These are phyloP conservation scores for Tilletiopsis washingtonensis DNA, from an alignment of 1,284 basidiomycete species.

Conservation along the genomic window DNA sequence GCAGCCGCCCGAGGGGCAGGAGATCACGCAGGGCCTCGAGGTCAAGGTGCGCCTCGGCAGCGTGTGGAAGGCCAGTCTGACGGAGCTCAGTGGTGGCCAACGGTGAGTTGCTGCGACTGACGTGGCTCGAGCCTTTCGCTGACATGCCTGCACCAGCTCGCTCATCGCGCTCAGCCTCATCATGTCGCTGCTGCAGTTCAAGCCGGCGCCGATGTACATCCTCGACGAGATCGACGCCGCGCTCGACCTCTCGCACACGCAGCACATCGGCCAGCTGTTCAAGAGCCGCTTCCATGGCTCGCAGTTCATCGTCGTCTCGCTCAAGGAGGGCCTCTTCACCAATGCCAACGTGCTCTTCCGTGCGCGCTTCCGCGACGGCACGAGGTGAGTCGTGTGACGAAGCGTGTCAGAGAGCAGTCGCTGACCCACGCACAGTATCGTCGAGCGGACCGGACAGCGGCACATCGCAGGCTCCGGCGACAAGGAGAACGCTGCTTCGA, in stretches of 20 bases:
- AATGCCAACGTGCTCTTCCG: conserved; percentile 96
- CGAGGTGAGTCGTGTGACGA: conserved; percentile 84
- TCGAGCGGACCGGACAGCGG: too few species aligned
- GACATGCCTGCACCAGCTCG: conserved; percentile 55
- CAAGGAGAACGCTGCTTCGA: too few species aligned
- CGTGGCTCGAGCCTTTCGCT: not conserved
- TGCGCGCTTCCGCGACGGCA: conserved; percentile 84
- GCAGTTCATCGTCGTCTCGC: conserved; percentile 93
- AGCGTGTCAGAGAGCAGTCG: too few species aligned
- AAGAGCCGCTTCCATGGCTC: conserved; percentile 92
- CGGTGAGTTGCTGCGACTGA: too few species aligned
- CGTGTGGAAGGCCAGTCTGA: conserved; percentile 96
- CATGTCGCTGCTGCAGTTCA: conserved; percentile 96
- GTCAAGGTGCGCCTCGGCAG: conserved; percentile 90
- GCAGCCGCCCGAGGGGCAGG: conserved; percentile 84
- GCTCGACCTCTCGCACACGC: conserved; percentile 84
- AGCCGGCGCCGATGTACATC: conserved; percentile 99
- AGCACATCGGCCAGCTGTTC: conserved; percentile 95
- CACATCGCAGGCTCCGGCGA: too few species aligned
- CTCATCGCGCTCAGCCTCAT: conserved; percentile 93
- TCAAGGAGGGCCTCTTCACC: conserved; percentile 89
- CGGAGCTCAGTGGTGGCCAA: conserved; percentile 94
- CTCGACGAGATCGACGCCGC: conserved; percentile 97
- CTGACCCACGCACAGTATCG: too few species aligned
- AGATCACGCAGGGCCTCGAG: conserved; percentile 88